Conservation (phyloP, 441 rosid species). For the Gossypium laxum region DNA sequence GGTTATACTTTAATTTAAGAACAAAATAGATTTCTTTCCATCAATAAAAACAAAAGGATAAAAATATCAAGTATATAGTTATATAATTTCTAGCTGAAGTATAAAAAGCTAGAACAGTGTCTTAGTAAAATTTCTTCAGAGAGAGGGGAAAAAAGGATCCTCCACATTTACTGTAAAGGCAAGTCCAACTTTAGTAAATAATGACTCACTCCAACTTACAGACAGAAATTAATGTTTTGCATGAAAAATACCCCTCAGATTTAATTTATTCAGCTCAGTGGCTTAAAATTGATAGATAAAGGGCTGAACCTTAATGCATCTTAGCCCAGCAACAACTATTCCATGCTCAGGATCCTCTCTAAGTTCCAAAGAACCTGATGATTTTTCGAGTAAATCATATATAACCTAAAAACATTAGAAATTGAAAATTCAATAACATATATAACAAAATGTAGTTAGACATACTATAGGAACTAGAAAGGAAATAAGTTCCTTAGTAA, state of each 20-base stretch:
- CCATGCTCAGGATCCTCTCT: conserved; percentile 93
- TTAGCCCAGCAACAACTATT: conserved; percentile 72
- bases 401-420: conserved; percentile 50
- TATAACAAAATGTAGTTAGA: not conserved
- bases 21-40: not conserved
- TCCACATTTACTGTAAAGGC: not conserved
- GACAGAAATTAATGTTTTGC: not conserved
- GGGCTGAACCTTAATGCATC: conserved; percentile 63
- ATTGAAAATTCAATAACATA: not conserved
- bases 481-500: conserved; percentile 2
- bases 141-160: not conserved
- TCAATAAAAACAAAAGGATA: not conserved
- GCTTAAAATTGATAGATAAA: conserved; percentile 9
- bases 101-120: not conserved
- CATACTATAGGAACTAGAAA: not conserved
- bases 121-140: not conserved
- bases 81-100: not conserved
- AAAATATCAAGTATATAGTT: not conserved
- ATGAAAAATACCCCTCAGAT: not conserved
- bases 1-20: not conserved
- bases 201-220: not conserved
- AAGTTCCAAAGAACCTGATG: conserved; percentile 85
- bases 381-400: conserved; percentile 82
- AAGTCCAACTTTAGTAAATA: not conserved
- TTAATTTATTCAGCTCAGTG: not conserved